These are phyloP conservation scores for Phascolomyces articulosus DNA, from an alignment of 371 early-diverging fungal species.

Conservation along the genomic window DNA sequence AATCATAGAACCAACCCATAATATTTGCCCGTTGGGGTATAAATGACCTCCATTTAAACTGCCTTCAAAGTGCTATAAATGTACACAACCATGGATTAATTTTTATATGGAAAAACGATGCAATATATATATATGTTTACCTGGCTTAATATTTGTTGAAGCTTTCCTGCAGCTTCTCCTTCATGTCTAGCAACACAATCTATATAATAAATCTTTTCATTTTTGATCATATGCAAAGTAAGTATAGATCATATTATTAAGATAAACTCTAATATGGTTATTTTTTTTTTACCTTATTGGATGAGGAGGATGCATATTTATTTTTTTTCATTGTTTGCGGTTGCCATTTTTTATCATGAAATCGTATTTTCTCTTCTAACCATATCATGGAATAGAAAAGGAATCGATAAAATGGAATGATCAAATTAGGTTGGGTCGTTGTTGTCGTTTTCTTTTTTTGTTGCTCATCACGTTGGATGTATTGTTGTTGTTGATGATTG, in stretches of 20 bases:
- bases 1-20: conserved; percentile 10
- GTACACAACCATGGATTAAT: not conserved
- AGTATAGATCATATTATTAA: too few species aligned
- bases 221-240: not conserved
- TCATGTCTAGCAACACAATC: conserved; percentile 19
- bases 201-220: conserved; percentile 12
- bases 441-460: not conserved
- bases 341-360: not conserved
- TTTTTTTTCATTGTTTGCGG: not conserved
- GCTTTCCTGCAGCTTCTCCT: conserved; percentile 26
- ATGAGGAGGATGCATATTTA: too few species aligned
- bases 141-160: conserved; percentile 24
- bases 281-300: too few species aligned
- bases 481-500: not conserved
- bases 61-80: conserved; percentile 25
- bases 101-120: not conserved
- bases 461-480: not conserved
- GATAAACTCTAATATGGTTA: too few species aligned
- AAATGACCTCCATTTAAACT: conserved; percentile 2
- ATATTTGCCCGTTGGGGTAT: not conserved
- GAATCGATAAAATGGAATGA: not conserved
- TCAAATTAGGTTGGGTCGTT: not conserved
- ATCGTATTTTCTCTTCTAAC: not conserved
- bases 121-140: conserved; percentile 1
- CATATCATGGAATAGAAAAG: conserved; percentile 1